Evolutionary conservation across 306 rosid species (phyloP).

Genomic region (Morella rubra): DNA sequence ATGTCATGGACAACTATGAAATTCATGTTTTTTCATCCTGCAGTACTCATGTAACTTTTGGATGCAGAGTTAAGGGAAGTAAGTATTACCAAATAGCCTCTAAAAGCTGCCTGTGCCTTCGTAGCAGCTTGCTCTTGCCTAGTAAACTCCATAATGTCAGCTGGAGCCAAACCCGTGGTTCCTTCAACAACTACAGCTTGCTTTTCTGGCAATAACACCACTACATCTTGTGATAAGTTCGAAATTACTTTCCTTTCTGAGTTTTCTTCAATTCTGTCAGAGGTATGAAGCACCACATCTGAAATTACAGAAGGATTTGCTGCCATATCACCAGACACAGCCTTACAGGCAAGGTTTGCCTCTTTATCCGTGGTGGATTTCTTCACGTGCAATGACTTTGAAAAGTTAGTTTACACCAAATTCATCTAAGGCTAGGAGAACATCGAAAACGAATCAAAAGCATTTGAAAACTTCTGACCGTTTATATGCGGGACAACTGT

Average conservation of each 20-base stretch:
- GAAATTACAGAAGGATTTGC: constrained; percentile 48
- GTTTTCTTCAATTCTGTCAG: constrained; percentile 2
- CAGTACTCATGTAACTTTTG: too few species aligned
- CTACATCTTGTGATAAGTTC: constrained; percentile 32
- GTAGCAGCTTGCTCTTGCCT: constrained; percentile 54
- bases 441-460: neutral
- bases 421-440: neutral
- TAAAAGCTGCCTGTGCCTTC: constrained; percentile 67
- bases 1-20: neutral
- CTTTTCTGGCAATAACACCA: constrained; percentile 21
- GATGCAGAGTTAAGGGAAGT: neutral
- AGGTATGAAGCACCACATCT: constrained; percentile 18
- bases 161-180: constrained; percentile 29
- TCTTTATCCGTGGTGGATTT: constrained; percentile 1
- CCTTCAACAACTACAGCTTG: constrained; percentile 26
- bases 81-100: constrained; percentile 60
- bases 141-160: constrained; percentile 39
- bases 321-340: constrained; percentile 35
- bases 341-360: constrained; percentile 21
- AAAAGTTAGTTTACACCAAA: neutral
- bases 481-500: neutral
- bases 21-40: neutral
- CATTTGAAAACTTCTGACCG: neutral
- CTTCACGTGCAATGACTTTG: neutral
- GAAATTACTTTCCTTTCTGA: constrained; percentile 43